Conservation (phyloP, 192 early-diverging fungal genomes). For the Coemansia sp. region DNA sequence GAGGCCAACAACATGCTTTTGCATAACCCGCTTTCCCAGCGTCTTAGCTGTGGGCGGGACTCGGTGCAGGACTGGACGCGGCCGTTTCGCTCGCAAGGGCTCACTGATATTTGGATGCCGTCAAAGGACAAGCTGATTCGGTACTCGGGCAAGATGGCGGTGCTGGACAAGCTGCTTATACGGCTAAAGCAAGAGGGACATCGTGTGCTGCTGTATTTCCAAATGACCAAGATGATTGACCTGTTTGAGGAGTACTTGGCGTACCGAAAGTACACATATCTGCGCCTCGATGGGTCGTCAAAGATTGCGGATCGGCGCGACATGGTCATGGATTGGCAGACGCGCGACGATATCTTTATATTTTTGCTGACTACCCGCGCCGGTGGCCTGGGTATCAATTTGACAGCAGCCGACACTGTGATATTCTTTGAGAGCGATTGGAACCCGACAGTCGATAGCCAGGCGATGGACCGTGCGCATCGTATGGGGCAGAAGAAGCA, state of each 20-base stretch:
- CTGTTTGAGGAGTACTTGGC: slow-evolving; percentile 97
- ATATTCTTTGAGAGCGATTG: slow-evolving; percentile 96
- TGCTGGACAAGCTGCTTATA: slow-evolving; percentile 86
- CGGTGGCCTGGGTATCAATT: slow-evolving; percentile 96
- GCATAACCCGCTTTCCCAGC: slow-evolving; percentile 27
- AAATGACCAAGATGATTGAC: slow-evolving; percentile 98
- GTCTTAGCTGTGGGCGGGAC: slow-evolving; percentile 28
- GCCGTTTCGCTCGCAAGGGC: slow-evolving; percentile 55
- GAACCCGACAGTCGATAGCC: slow-evolving; percentile 88
- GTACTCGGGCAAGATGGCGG: slow-evolving; percentile 90
- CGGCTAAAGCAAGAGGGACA: slow-evolving; percentile 83
- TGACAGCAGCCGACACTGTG: slow-evolving; percentile 94
- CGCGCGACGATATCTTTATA: slow-evolving; percentile 90
- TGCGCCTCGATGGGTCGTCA: slow-evolving; percentile 94
- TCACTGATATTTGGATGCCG: slow-evolving; percentile 69
- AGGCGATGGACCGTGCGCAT: slow-evolving; percentile 97
- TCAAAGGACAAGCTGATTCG: slow-evolving; percentile 73
- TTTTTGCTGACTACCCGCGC: slow-evolving; percentile 96
- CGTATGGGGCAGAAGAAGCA: slow-evolving; percentile 99
- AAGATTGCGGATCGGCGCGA: slow-evolving; percentile 88
- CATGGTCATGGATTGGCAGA: slow-evolving; percentile 89
- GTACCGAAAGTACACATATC: slow-evolving; percentile 88
- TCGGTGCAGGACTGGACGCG: slow-evolving; percentile 39
- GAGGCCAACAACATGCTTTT: slow-evolving; percentile 53
- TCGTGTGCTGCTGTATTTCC: slow-evolving; percentile 92